Base-by-base conservation (phyloP, 169 alveolate species). In the Plasmodium vinckei region DNA sequence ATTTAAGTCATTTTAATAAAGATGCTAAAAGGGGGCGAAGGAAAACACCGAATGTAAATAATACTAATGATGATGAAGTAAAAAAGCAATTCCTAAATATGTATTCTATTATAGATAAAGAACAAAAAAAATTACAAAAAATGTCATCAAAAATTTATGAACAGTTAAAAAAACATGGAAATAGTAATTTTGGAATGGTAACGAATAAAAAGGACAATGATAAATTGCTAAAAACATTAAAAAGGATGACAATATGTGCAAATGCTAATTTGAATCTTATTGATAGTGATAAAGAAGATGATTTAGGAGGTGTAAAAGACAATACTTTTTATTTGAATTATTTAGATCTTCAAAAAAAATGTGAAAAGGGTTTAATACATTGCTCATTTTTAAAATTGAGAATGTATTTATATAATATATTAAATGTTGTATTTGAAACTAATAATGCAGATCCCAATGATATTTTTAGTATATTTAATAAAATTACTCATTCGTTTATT, bases 331-430 rank as follows among this genome's bases (percentile, higher is more conserved):
- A 69, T 86, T 86, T 86, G 49, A 71, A 86, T 69, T 86, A 69
- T 86, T 60, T 86, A 54, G 91, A 86, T 70, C 47, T 86, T 44
- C 57, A 61, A 70, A 86, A 86, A 53, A 60, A 56, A 86, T 86
- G 91, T 21, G 73, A 69, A 47, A 68, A 54, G 33, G 91, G 91
- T 17, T 27, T 59, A 60, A 53, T 86, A 42, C 54, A 47, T 69
- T 86, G 86, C 46, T 86, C 91, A 9, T 86, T 86, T 53, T 51
- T 86, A 59, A 70, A 71, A 47, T 61, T 86, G 49, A 68, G 91
- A 53, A 86, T 86, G 91, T 86, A 86, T 72, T 60, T 86, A 73
- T 86, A 63, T 57, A 57, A 86, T 65, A 70, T 86, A 70, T 54
- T 86, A 19, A 86, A 69, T 44, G 91, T 69, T 42, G 47, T 86